Base-by-base conservation (phyloP, 495 filamentous ascomycete species). In the Emericellopsis terricola region DNA sequence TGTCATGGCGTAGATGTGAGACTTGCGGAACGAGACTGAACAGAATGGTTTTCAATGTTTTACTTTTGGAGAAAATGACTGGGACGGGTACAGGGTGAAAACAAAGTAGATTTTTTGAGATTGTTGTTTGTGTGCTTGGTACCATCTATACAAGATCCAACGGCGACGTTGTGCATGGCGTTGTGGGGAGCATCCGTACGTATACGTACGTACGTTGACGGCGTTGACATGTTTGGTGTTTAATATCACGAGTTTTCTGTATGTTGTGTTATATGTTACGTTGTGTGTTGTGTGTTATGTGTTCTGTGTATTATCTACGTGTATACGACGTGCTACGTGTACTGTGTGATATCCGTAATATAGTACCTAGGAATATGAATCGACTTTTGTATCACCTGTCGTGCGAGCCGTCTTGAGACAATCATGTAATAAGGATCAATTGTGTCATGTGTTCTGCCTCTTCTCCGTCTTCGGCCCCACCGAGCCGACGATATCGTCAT, bases 1-100 rank as follows among this genome's bases (percentile, higher is more conserved):
- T 52, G 77, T 96, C 26, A 37, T 29, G 35, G 27, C 29, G 11
- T n/a, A n/a, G n/a, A n/a, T n/a, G n/a, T n/a, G n/a, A n/a, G n/a
- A n/a, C n/a, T 36, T 36, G n/a, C 23, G 6, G 15, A 28, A n/a
- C n/a, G n/a, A 6, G 21, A 29, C 34, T 27, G 34, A 19, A 35
- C 24, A 36, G 15, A 27, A 8, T 36, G 19, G 20, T 15, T 36
- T 20, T 29, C 15, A 19, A 10, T 5, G 18, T 20, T 29, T 14
- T 3, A n/a, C 30, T 30, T 37, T 37, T 19, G 19, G 16, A n/a
- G n/a, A n/a, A n/a, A n/a, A n/a, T n/a, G n/a, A n/a, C n/a, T n/a
- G n/a, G n/a, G n/a, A n/a, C n/a, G n/a, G n/a, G n/a, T n/a, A n/a
- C n/a, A n/a, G n/a, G n/a, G n/a, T n/a, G n/a, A n/a, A n/a, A n/a